Conservation (phyloP, 1,284 basidiomycete species). For the Pseudozyma thailandica region DNA sequence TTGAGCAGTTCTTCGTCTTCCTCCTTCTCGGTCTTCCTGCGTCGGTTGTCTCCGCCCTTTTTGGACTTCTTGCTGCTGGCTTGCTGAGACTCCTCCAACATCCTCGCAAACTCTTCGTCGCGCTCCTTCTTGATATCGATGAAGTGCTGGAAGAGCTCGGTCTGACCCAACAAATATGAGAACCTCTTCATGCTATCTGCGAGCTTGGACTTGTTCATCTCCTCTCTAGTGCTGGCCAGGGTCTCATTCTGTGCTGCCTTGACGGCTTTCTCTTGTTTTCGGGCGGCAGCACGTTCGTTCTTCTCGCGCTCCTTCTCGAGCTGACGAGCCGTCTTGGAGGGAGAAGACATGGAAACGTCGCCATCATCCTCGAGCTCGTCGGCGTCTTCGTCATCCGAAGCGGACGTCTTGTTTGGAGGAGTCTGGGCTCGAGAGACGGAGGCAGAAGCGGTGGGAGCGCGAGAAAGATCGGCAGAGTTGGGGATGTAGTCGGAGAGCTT, state of each 20-base stretch:
- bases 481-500: slow-evolving; percentile 62
- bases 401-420: slow-evolving; percentile 29
- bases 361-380: slow-evolving; percentile 42
- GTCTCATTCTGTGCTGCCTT: slow-evolving; percentile 57
- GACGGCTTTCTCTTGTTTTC: slow-evolving; percentile 43
- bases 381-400: slow-evolving; percentile 26
- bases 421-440: slow-evolving; percentile 45
- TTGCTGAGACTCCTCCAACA: slow-evolving; percentile 75
- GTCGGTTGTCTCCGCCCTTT: slow-evolving; percentile 72
- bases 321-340: slow-evolving; percentile 56
- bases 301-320: slow-evolving; percentile 59
- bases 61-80: slow-evolving; percentile 41
- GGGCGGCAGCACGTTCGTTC: slow-evolving; percentile 46
- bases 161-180: slow-evolving; percentile 66
- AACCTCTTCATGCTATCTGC: slow-evolving; percentile 66
- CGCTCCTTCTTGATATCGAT: slow-evolving; percentile 74
- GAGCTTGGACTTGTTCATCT: slow-evolving; percentile 61
- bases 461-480: slow-evolving; percentile 48
- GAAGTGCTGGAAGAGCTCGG: slow-evolving; percentile 68
- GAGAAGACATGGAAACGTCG: slow-evolving; percentile 36
- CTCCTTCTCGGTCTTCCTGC: slow-evolving; percentile 88
- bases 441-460: slow-evolving; percentile 50
- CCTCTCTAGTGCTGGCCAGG: slow-evolving; percentile 54
- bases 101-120: slow-evolving; percentile 90
- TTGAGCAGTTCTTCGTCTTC: slow-evolving; percentile 81